These are phyloP conservation scores for Candida ipomoeae DNA, from an alignment of 805 yeast genomes.

Conservation along the genomic window DNA sequence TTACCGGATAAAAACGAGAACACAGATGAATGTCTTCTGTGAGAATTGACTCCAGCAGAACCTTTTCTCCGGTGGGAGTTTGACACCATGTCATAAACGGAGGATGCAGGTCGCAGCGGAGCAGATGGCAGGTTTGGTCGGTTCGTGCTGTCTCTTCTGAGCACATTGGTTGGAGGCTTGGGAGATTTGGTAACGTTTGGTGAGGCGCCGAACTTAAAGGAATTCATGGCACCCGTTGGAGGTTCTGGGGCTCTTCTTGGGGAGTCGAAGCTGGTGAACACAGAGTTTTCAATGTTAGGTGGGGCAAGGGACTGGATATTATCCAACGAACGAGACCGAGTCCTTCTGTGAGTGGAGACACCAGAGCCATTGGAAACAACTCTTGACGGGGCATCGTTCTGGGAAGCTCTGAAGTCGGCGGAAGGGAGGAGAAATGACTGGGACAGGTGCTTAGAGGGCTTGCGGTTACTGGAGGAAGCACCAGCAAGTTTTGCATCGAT, in stretches of 20 bases:
- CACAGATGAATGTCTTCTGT: constrained; percentile 59
- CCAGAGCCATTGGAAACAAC: constrained; percentile 5
- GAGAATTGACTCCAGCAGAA: constrained; percentile 32
- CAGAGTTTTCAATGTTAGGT: constrained; percentile 5
- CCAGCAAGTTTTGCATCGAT: neutral
- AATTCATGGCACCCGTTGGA: constrained; percentile 39
- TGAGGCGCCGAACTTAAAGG: constrained; percentile 33
- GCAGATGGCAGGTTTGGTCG: constrained; percentile 5
- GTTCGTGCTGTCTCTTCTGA: constrained; percentile 17
- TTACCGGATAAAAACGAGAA: constrained; percentile 45
- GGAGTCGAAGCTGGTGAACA: constrained; percentile 41
- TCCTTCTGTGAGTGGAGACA: constrained; percentile 36
- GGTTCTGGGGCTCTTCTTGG: constrained; percentile 76
- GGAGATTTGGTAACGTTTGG: constrained; percentile 6
- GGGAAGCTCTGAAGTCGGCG: constrained; percentile 21
- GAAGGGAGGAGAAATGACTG: constrained; percentile 39
- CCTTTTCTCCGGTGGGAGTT: constrained; percentile 26
- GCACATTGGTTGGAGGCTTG: neutral
- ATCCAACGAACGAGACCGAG: constrained; percentile 50
- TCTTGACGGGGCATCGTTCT: neutral
- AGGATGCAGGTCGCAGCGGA: constrained; percentile 43
- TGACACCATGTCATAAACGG: constrained; percentile 46
- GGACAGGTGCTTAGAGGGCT: constrained; percentile 13
- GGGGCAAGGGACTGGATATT: constrained; percentile 19
- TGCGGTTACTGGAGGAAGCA: neutral